Base-by-base conservation (phyloP, 176 grass and related monocot species). In the Metroxylon sagu region DNA sequence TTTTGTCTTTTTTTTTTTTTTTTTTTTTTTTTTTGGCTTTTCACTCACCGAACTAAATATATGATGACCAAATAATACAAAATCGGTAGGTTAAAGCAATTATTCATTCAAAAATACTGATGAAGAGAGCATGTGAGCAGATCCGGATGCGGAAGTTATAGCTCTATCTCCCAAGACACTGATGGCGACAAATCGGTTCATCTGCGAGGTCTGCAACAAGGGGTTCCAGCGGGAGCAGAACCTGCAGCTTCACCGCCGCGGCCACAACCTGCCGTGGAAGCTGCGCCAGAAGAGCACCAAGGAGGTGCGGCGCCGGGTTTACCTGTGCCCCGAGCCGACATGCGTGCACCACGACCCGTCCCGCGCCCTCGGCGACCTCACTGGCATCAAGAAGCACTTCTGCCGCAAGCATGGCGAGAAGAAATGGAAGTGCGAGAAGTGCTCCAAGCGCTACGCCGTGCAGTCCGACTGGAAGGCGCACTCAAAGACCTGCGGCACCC, bases 401-500 rank as follows among this genome's bases (percentile, higher is more conserved):
- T 98, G 81, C 80, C 88, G 94, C 68, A 98, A 98, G 79, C 94
- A 98, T 57, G 94, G 94, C 31, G 94, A 98, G 88, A 98, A 98
- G 84, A 98, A 85, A 73, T 98, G 94, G 94, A 98, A 98, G 81
- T 98, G 94, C 21, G 94, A 93, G 26, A 98, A 98, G 79, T 98
- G 94, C 84, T 75, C 88, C 55, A 98, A 98, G 85, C 79, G 85
- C 71, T 98, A 98, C 71, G 94, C 94, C 43, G 94, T 98, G 2
- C 94, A 93, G 70, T 98, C 94, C 0, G 94, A 98, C 82, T 88
- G 82, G 81, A 98, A 98, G 87, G 94, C 94, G 3, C 94, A 98
- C 71, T 88, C 94, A 65, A 98, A 98, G 85, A 89, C 89, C 64
- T 98, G 94, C 73, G 94, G 94, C 73, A 98, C 88, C 49, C 84